phyloP scores from a whole-genome alignment of 164 flowering plant species.

The Berberis thunbergii region DNA sequence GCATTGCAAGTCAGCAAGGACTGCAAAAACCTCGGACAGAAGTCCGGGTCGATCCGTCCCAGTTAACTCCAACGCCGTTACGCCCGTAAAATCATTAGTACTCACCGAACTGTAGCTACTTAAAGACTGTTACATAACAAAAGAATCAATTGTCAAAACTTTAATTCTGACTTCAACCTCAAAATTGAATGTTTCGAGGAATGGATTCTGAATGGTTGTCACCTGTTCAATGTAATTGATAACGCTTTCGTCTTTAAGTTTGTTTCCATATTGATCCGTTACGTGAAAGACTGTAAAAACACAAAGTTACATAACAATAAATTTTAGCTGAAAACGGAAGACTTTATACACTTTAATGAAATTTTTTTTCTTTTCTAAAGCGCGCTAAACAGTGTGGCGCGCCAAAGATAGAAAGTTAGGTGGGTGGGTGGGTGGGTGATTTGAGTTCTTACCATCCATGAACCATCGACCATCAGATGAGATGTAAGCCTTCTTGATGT shows the following conservation, averaged over 20 bases:
- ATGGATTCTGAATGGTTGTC: neutral
- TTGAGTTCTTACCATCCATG: conserved; percentile 73
- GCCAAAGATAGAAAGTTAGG: neutral
- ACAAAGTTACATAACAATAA: too few species aligned
- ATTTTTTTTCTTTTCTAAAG: neutral
- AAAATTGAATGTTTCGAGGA: neutral
- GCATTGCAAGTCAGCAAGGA: conserved; percentile 76
- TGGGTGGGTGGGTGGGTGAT: neutral
- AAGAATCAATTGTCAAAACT: neutral
- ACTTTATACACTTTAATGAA: neutral
- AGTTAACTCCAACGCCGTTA: conserved; percentile 72
- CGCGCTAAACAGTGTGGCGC: too few species aligned
- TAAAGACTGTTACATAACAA: conserved; percentile 50
- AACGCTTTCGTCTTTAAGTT: conserved; percentile 70
- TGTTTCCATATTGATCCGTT: conserved; percentile 72
- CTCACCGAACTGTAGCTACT: conserved; percentile 35
- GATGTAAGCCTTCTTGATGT: conserved; percentile 75
- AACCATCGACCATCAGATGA: conserved; percentile 96
- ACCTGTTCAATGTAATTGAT: conserved; percentile 77
- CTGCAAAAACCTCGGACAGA: conserved; percentile 84
- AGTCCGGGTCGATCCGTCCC: conserved; percentile 90
- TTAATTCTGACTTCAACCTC: neutral
- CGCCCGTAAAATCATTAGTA: conserved; percentile 27
- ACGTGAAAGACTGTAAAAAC: conserved; percentile 75
- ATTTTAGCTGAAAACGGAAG: neutral